Base-by-base conservation (phyloP, 768 basidiomycete genomes). In the Leccinum arenicola region DNA sequence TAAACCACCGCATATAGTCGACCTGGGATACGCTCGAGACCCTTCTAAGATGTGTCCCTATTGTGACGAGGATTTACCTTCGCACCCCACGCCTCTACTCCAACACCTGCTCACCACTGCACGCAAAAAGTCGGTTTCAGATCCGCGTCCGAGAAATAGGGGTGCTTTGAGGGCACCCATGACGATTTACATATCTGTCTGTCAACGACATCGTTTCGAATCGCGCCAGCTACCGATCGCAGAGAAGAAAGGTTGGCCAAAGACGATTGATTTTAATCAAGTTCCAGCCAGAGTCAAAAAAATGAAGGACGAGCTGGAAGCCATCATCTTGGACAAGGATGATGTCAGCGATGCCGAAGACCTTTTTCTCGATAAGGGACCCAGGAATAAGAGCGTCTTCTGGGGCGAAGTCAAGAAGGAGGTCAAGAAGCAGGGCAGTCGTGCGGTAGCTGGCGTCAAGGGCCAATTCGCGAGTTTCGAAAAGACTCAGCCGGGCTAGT, bases 401-500 rank as follows among this genome's bases (percentile, higher is more conserved):
- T 94, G 89, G 89, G 75, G 67, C 45, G 87, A 90, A 35, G 72
- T 87, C 8, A 77, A 84, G 70, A 77, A 77, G 52, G 86, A 87
- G 59, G 77, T 92, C 50, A 82, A 82, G 70, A 73, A 75, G 62
- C 85, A 85, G 58, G 92, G 91, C 0, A 80, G 83, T 29, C 82
- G 85, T 51, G 83, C 83, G 12, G 84, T 84, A 17, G 79, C 81
- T 1, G 87, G 91, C 45, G 82, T 90, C 52, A 82, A 80, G 49
- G 89, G 84, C 2, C 92, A 95, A 66, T 92, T 88, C 65, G 80
- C 82, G 17, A 89, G 77, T 63, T 95, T 95, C 65, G 84, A 91
- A 64, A 88, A 86, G 74, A 84, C 85, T 4, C 89, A 93, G 66
- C 92, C 93, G 27, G 93, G 94, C 75, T 96, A 95, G 93, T 96